A percentile compares a stretch with the other conserved stretches of the same genome.
These are phyloP conservation scores for Smallanthus sonchifolius DNA, from an alignment of 129 eudicot species.

Conservation along the genomic window DNA sequence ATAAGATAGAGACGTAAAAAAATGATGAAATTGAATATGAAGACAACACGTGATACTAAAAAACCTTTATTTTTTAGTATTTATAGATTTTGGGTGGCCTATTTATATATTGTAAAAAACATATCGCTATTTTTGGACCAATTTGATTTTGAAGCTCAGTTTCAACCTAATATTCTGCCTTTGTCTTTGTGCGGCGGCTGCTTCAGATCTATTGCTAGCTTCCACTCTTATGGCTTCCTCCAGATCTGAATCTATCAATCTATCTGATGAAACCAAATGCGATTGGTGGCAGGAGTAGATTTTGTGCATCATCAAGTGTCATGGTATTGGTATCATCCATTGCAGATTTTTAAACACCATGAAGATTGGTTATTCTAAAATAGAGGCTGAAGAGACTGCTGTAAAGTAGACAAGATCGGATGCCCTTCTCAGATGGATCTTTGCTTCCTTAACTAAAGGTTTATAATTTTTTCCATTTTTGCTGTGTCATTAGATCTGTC, in stretches of 20 bases:
- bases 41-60: too few species aligned
- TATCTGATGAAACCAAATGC: background rate
- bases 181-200: too few species aligned
- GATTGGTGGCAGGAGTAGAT: background rate
- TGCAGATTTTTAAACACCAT: background rate
- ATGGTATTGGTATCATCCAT: background rate
- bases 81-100: too few species aligned
- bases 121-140: too few species aligned
- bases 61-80: too few species aligned
- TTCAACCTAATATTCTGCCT: too few species aligned
- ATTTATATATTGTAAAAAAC: too few species aligned
- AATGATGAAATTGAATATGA: too few species aligned
- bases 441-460: background rate
- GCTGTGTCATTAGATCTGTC: background rate
- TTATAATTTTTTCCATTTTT: too few species aligned
- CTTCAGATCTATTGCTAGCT: background rate
- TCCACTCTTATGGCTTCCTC: background rate
- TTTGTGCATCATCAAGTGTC: background rate
- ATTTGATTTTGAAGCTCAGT: too few species aligned
- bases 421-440: background rate
- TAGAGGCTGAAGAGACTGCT: background rate
- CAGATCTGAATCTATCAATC: background rate
- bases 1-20: too few species aligned
- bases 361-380: background rate
- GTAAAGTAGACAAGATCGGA: too few species aligned